phyloP scores from a whole-genome alignment of 2,329 filamentous ascomycete species.

The Penicillium brevicompactum region DNA sequence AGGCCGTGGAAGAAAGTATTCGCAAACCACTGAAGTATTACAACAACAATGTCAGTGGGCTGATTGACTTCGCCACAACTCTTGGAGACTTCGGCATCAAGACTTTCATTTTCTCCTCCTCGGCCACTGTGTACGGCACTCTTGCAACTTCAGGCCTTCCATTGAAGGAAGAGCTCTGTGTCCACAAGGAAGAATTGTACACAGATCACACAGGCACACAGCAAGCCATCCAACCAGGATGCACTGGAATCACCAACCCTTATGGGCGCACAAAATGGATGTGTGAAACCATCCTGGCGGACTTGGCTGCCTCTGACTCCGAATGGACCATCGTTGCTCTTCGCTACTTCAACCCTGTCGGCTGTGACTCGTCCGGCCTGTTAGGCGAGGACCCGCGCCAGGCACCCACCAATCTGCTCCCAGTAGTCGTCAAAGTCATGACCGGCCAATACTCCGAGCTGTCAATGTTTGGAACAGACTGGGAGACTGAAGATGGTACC shows the following conservation, averaged over 20 bases:
- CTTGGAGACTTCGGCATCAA: conserved; percentile 64
- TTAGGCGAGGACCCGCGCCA: conserved; percentile 66
- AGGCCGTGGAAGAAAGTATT: conserved; percentile 67
- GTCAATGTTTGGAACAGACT: conserved; percentile 66
- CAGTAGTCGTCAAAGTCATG: conserved; percentile 64
- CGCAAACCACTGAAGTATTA: conserved; percentile 64
- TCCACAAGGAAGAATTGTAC: conserved; percentile 53
- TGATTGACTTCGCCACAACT: conserved; percentile 61
- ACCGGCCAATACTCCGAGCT: conserved; percentile 56
- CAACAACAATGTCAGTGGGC: conserved; percentile 66
- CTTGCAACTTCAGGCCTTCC: conserved; percentile 54
- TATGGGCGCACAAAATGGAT: conserved; percentile 70
- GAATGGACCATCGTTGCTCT: conserved; percentile 65
- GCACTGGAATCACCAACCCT: conserved; percentile 62
- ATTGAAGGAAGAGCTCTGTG: conserved; percentile 59
- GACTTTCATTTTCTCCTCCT: conserved; percentile 69
- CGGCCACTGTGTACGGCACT: conserved; percentile 67
- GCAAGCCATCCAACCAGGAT: conserved; percentile 50
- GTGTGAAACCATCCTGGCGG: conserved; percentile 66
- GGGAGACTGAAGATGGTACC: conserved; percentile 66
- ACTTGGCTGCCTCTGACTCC: conserved; percentile 62
- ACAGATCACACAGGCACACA: conserved; percentile 47
- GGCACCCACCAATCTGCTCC: conserved; percentile 65
- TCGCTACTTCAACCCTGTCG: conserved; percentile 69
- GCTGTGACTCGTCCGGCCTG: conserved; percentile 65